Evolutionary conservation across 768 basidiomycete species (phyloP), one percentile per base, ranked within the genome.

Genomic region (Hemileccinum impolitum): DNA sequence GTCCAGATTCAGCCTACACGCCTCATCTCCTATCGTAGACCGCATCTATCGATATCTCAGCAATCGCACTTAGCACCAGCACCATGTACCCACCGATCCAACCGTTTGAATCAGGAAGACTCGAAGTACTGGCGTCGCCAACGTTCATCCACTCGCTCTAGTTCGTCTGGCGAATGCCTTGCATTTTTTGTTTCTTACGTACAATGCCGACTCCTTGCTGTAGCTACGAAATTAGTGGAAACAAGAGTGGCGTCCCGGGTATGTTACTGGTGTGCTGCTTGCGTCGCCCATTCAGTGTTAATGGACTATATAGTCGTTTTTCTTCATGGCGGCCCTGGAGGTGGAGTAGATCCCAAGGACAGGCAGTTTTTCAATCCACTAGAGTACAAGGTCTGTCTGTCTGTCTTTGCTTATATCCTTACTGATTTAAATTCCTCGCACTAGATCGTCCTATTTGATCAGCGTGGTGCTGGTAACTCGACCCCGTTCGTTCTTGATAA

Each of bases 371-470:
- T 94, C 69, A 82, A 94, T 60, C 90, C 91, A 3, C 65, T 75
- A 30, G 88, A 90, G 62, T 95, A 94, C 75, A 90, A 87, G 73
- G 89, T 83, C 39, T 36, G 57, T 55, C 25, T 34, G 11, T 17
- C 38, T 18, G 23, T 39, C 12, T 37, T 47, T 9, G 31, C 23
- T 28, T 35, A 6, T 19, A 17, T 36, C 35, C 43, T 51, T 14
- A 3, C 53, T 49, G 19, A 53, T n/a, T n/a, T n/a, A n/a, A n/a
- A n/a, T 21, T 36, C 21, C 9, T 38, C 34, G 45, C 13, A 26
- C 35, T 47, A 90, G 87, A 90, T 94, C 59, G 69, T 95, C 52
- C 76, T 95, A 19, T 82, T 93, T 56, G 94, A 96, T 68, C 94
- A 97, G 67, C 77, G 94, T 52, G 94, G 94, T 14, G 66, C 87